Conservation (phyloP, 345 rosid species). For the Acer negundo region DNA sequence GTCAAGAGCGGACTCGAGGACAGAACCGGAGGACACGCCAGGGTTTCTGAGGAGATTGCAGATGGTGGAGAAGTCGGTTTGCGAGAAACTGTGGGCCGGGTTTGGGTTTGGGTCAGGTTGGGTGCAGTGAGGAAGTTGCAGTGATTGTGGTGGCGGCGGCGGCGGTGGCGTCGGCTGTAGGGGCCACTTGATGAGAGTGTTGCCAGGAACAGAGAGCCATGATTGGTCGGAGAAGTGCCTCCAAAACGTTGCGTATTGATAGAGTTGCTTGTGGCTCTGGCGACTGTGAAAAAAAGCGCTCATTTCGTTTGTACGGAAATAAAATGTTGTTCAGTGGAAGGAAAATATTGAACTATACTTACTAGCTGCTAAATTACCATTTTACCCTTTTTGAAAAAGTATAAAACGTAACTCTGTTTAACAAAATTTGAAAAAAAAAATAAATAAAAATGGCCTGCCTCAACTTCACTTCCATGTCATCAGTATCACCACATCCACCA, state of each 20-base stretch:
- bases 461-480: conserved; percentile 26
- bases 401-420: neutral
- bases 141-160: conserved; percentile 15
- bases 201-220: conserved; percentile 30
- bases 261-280: conserved; percentile 17
- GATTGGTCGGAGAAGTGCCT: conserved; percentile 34
- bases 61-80: conserved; percentile 45
- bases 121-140: conserved; percentile 19
- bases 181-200: conserved; percentile 43
- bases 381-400: neutral
- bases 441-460: conserved; percentile 44
- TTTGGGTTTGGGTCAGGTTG: conserved; percentile 14
- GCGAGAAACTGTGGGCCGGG: conserved; percentile 33
- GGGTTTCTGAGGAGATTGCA: conserved; percentile 53
- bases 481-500: conserved; percentile 18
- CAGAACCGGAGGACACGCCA: conserved; percentile 36
- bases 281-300: conserved; percentile 27
- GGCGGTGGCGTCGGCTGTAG: conserved; percentile 25
- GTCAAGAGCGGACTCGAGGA: conserved; percentile 55
- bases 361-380: neutral
- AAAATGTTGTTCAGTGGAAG: no score
- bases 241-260: conserved; percentile 10
- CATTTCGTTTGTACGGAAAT: conserved; percentile 25
- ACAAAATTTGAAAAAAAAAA: neutral
- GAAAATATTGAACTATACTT: no score